Base-by-base conservation (phyloP, 768 basidiomycete species). In the Pulveroboletus sp. region DNA sequence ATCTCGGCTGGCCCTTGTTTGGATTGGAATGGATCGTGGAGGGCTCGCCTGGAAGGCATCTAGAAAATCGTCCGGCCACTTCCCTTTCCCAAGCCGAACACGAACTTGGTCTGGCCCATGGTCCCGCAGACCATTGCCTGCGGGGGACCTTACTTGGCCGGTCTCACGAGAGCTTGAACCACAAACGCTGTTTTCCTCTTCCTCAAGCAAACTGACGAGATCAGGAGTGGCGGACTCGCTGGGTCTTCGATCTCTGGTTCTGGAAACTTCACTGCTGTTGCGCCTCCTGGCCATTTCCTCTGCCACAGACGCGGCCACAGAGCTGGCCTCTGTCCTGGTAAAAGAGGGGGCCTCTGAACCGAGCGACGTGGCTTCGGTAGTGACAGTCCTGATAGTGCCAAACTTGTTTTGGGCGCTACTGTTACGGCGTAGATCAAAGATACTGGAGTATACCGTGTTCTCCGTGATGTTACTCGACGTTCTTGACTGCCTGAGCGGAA, bases 1-100 rank as follows among this genome's bases (percentile, higher is more conserved):
- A 31, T 53, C 54, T 50, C 60, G 61, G 52, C 63, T 61, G 16
- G 31, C 20, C 43, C 45, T 48, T 19, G 51, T 42, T 31, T 49
- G 55, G 45, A 63, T 48, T 58, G 71, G 64, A 48, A 68, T 67
- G 42, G 63, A 63, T 48, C 50, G 65, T 43, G 58, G 35, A 67
- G 65, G 63, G 47, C 44, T 55, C 35, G 52, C 54, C 46, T 74
- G 73, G 52, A 86, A 78, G 24, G 73, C 80, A 55, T 81, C 80
- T 47, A 89, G 63, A 63, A 89, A 86, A 65, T 89, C 87, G 67
- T 89, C 86, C 0, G 89, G 86, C 86, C 86, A 89, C 65, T 85
- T 88, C 50, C 85, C 87, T 64, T 89, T 86, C 29, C 82, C 80
- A 29, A 89, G 77, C 47, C 81, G 76, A 54, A 88, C 73, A 37